Base-by-base conservation (phyloP, 768 basidiomycete genomes). In the Psilocybe cubensis region DNA sequence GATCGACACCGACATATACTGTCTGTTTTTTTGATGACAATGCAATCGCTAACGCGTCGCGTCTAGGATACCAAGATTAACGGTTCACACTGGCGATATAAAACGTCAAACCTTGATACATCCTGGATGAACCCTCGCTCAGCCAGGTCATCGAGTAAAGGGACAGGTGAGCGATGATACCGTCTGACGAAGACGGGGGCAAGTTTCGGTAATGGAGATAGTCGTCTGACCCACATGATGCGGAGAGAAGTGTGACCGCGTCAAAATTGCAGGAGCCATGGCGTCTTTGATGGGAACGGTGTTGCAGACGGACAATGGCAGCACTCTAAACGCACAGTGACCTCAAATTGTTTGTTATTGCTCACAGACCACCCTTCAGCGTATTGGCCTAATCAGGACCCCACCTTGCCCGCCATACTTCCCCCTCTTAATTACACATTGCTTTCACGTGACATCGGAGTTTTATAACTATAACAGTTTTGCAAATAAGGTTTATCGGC, bases 1-100 rank as follows among this genome's bases (percentile, higher is more conserved):
- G 97, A 69, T 99, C 97, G 40, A 98, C 82, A 31, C 97, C 97
- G 3, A 86, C 80, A 69, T 99, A 99, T 17, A 93, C 81, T 0
- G 83, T 83, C 62, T 83, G 85, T 33, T 67, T 71, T 31, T 67
- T 67, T 2, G 69, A 62, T 50, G 69, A 60, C 59, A 84, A 70
- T 44, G 76, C 69, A 56, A 71, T 53, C 40, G 64, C 61, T 57
- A 84, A 69, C 14, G 72, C 72, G 53, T 79, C 75, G 44, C 73
- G 79, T 47, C 83, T 83, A 18, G 8, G 21, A 8, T 24, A 58
- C 2, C 27, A 3, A 51, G 35, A 46, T 52, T 27, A 52, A 49
- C 54, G 21, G 38, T n/a, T 24, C 28, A 23, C 24, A 14, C 21
- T 21, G 1, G 14, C 35, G 31, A 28, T 49, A 6, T 14, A 38